Evolutionary conservation across 139 green algal species (phyloP), one percentile per base, ranked within the genome.

Genomic region (Picochlorum sp.): DNA sequence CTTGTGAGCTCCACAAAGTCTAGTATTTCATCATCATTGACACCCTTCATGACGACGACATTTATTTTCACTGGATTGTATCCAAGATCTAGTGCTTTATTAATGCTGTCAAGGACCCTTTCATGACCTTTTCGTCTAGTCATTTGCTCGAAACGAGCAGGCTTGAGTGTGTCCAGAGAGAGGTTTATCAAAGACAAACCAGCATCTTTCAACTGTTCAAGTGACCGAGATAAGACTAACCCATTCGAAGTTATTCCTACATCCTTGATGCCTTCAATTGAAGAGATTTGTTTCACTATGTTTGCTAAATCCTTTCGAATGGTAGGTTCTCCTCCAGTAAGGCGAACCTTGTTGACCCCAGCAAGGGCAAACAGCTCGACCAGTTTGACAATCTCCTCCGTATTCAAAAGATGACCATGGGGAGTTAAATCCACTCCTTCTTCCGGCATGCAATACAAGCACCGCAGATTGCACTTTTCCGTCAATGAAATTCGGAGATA

Each of bases 401-500:
- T 81, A 24, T 69, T 87, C 3, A 97, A 77, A 56, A 96, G 71
- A 13, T 88, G 24, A 3, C 54, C 37, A 4, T 45, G 57, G 1
- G 86, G 82, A 2, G 92, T 92, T 1, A 99, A 84, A 15, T 90
- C 83, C 26, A 96, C 84, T 7, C 94, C 94, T 65, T 98, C 92
- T 9, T 77, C 88, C 1, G 94, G 94, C 94, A 99, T 99, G 85
- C 94, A 99, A 82, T 99, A 99, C 62, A 83, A 60, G 78, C 94
- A 99, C 21, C 94, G 79, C 80, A 99, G 77, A 75, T 99, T 99
- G 85, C 94, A 99, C 20, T 82, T 79, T 83, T 98, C 94, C 4
- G 94, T 99, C n/a, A 99, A 79, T 6, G 83, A 95, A 41, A 99
- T 96, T 30, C 94, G 81, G 51, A 99, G 79, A 81, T 99, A 99